These are phyloP conservation scores for Diplotaxis tenuifolia DNA, from an alignment of 345 rosid genomes.

Conservation along the genomic window DNA sequence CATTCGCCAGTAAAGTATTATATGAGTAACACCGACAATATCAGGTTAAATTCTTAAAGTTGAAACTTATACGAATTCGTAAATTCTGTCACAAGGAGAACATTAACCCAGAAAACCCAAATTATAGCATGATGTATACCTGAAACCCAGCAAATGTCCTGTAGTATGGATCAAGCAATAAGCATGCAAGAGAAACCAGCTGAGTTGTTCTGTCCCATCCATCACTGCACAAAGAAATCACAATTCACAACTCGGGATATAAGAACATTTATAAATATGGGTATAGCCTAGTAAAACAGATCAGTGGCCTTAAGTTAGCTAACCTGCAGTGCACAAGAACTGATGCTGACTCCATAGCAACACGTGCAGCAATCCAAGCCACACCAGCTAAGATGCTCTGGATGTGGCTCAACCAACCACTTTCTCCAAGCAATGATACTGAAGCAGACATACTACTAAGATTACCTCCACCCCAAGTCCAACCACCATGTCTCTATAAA, in stretches of 20 bases:
- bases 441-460: slow-evolving; percentile 99
- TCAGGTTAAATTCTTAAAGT: slow-evolving; percentile 11
- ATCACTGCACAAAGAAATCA: slow-evolving; percentile 56
- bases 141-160: slow-evolving; percentile 92
- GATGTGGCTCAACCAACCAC: slow-evolving; percentile 97
- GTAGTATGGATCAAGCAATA: slow-evolving; percentile 95
- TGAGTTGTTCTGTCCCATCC: slow-evolving; percentile 99
- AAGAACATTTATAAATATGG: slow-evolving; percentile 6
- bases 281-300: slow-evolving; percentile 11
- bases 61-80: slow-evolving; percentile 6
- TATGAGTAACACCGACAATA: neutral
- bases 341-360: slow-evolving; percentile 87
- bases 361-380: slow-evolving; percentile 97
- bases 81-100: slow-evolving; percentile 16
- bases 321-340: slow-evolving; percentile 99
- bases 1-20: slow-evolving; percentile 12
- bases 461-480: slow-evolving; percentile 99
- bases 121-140: slow-evolving; percentile 45
- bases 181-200: slow-evolving; percentile 85
- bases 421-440: slow-evolving; percentile 92
- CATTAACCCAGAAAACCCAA: slow-evolving; percentile 8
- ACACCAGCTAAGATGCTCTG: slow-evolving; percentile 97
- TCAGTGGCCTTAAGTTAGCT: slow-evolving; percentile 22
- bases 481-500: slow-evolving; percentile 92
- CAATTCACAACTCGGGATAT: slow-evolving; percentile 13